A percentile compares a stretch with the other conserved stretches of the same genome.
Evolutionary conservation across 495 filamentous ascomycete species (phyloP).

Genomic region (Podospora tetraspora): DNA sequence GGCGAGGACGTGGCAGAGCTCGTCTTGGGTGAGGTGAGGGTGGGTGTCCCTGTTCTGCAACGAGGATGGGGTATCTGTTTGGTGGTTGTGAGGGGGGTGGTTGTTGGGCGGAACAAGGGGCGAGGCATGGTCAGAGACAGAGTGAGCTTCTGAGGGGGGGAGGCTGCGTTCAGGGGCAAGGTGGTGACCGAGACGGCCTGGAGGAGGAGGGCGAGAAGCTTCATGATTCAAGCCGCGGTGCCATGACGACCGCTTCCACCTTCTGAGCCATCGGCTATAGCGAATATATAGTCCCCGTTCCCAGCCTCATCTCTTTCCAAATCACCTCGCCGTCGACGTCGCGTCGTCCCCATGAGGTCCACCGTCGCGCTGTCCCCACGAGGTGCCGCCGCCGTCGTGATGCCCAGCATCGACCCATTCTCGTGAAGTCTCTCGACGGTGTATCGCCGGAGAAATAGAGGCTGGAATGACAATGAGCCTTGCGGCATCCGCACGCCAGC

Average conservation of each 20-base stretch:
- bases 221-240: slow-evolving; percentile 2
- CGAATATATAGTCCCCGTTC: neutral
- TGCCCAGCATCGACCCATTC: neutral
- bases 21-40: neutral
- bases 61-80: neutral
- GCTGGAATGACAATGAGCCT: neutral
- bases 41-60: neutral
- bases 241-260: neutral
- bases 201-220: slow-evolving; percentile 5
- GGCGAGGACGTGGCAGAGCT: slow-evolving; percentile 3
- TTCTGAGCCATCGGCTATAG: neutral
- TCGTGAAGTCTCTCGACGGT: neutral
- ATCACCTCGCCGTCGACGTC: neutral
- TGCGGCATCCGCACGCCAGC: neutral
- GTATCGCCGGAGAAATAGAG: neutral
- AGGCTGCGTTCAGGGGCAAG: neutral
- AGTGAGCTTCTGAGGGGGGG: neutral
- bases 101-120: neutral
- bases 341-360: too few relatives aligned
- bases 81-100: neutral
- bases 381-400: neutral
- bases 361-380: neutral
- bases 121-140: neutral
- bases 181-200: slow-evolving; percentile 3
- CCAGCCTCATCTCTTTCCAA: neutral